Percentiles rank a stretch among this genome's conserved stretches.
phyloP scores from a whole-genome alignment of 139 green algal genomes.

The Chlamydomonas asymmetrica region DNA sequence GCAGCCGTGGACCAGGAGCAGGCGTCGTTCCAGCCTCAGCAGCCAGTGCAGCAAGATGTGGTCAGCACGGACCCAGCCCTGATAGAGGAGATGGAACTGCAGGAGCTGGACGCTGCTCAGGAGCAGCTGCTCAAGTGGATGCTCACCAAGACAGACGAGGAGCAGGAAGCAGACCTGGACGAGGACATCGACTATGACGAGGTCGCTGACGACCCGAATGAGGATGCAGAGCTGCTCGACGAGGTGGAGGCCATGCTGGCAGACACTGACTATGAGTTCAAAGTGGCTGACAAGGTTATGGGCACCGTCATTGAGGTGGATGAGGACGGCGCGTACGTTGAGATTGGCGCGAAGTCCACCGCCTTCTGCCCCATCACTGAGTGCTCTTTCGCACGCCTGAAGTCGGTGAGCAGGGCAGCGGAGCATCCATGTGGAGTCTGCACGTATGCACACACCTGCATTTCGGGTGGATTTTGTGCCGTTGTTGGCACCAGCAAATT shows the following conservation, averaged over 20 bases:
- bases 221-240: constrained; percentile 45
- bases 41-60: neutral
- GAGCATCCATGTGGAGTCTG: no score
- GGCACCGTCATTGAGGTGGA: constrained; percentile 81
- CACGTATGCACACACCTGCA: no score
- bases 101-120: constrained; percentile 55
- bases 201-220: constrained; percentile 43
- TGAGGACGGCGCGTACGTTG: constrained; percentile 86
- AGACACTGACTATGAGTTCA: constrained; percentile 51
- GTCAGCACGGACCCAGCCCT: constrained; percentile 20
- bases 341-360: constrained; percentile 91
- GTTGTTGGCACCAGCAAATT: no score
- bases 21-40: constrained; percentile 29
- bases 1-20: constrained; percentile 48
- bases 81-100: constrained; percentile 36
- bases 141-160: constrained; percentile 36
- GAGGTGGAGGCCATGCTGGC: constrained; percentile 62
- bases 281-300: constrained; percentile 68
- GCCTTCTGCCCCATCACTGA: constrained; percentile 84
- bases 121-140: constrained; percentile 61
- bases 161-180: constrained; percentile 53
- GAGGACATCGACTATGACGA: constrained; percentile 63
- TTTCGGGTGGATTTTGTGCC: no score
- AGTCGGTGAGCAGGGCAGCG: constrained; percentile 48
- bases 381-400: constrained; percentile 68